Evolutionary conservation across 2,329 filamentous ascomycete genomes (phyloP), one percentile per base, ranked within the genome.

Genomic region (Ophiobolus disseminans): DNA sequence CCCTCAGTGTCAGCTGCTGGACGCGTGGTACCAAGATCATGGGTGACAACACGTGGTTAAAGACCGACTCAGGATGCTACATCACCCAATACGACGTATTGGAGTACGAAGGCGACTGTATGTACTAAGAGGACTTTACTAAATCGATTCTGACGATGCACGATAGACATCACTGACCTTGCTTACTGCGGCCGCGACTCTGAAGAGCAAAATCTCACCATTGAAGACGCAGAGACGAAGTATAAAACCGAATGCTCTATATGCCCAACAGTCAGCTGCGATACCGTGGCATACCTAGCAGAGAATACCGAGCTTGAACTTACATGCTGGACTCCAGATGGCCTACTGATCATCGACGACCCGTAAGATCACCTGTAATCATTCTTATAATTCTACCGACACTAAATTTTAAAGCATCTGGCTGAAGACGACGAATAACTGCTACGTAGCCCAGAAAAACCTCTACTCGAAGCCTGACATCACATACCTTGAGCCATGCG

Each of bases 341-440:
- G 63, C 0, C 55, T 62, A 28, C 16, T 55, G 14, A 58, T 70
- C 20, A 66, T 68, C 22, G 62, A 68, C 16, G 62, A 68, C 32
- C 58, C 61, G 59, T 68, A 52, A 53, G 59, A 23, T 25, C 1
- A n/a, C 13, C n/a, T 20, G 16, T 20, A 39, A 5, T 22, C n/a
- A 0, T 30, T 26, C 4, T 20, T 10, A 17, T n/a, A 41, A 17
- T 7, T 5, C 21, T 8, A 19, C 34, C 36, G 22, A 40, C 10
- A 30, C 16, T 22, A 25, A 4, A 11, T 32, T 11, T 5, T 32
- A 19, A 68, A 63, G 5, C 63, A 62, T n/a, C 44, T 65, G 60
- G 60, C 17, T 63, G 13, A 70, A 68, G 28, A 70, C 66, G 20
- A 65, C 62, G 17, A 63, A 66, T 45, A 68, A 68, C 40, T 70